phyloP scores from a whole-genome alignment of 169 alveolate genomes.

The Plasmodium berghei region DNA sequence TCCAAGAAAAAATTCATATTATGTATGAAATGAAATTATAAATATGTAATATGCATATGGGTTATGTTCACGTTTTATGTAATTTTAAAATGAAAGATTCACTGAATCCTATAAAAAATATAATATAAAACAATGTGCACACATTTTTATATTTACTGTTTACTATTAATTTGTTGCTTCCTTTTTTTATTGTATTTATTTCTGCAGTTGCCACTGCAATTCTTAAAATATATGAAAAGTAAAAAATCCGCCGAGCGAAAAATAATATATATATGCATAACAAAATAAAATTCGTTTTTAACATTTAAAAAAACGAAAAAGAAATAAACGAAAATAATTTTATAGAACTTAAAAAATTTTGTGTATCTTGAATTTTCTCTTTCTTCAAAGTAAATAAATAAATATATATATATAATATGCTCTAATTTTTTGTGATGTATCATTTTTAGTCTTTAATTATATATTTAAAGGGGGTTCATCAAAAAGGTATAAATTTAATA shows the following conservation, averaged over 20 bases:
- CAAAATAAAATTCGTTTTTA: slow-evolving; percentile 20
- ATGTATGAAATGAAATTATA: too few relatives aligned
- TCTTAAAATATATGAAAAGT: slow-evolving; percentile 5
- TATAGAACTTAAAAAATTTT: slow-evolving; percentile 42
- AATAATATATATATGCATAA: slow-evolving; percentile 4
- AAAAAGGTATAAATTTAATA: background rate
- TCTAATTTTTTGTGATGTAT: background rate
- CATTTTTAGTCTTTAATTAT: background rate
- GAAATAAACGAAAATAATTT: background rate
- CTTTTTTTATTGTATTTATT: background rate
- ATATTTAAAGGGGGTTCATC: background rate
- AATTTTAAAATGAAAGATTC: too few relatives aligned
- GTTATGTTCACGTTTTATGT: too few relatives aligned
- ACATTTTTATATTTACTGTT: too few relatives aligned
- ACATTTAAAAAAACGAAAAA: slow-evolving; percentile 19
- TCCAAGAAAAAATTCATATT: too few relatives aligned
- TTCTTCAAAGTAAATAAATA: background rate
- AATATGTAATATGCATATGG: too few relatives aligned
- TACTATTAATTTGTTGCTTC: too few relatives aligned
- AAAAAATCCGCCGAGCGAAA: slow-evolving; percentile 17
- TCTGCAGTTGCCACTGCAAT: slow-evolving; percentile 19
- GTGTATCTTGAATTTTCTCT: slow-evolving; percentile 2
- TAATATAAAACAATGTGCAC: too few relatives aligned
- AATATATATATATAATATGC: background rate
- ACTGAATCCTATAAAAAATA: too few relatives aligned